Percentiles rank a stretch among this genome's conserved stretches.
Conservation (phyloP, 106 monocot species). For the Triglochin maritima region DNA sequence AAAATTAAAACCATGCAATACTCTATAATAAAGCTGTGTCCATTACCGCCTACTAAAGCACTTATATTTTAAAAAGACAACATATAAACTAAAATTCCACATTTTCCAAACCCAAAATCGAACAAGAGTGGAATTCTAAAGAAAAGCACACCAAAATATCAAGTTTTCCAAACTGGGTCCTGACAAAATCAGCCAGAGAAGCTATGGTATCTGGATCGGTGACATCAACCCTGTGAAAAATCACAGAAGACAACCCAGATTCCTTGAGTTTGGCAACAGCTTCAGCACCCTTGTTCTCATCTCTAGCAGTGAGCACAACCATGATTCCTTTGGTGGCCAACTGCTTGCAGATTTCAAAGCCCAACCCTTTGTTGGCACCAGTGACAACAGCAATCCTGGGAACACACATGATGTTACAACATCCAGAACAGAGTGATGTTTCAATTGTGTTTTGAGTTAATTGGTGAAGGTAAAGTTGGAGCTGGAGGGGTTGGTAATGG, state of each 20-base stretch:
- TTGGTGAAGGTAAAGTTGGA: too few relatives aligned
- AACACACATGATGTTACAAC: too few relatives aligned
- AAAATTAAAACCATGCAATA: too few relatives aligned
- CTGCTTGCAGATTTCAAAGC: conserved; percentile 8
- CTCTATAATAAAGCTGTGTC: too few relatives aligned
- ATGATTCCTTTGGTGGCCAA: conserved; percentile 1
- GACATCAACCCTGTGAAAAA: conserved; percentile 17
- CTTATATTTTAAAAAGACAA: too few relatives aligned
- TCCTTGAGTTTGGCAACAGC: conserved; percentile 20
- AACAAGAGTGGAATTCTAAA: too few relatives aligned
- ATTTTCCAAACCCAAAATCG: too few relatives aligned
- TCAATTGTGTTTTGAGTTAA: too few relatives aligned
- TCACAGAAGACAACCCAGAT: conserved; percentile 8
- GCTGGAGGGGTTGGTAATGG: too few relatives aligned
- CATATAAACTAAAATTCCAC: too few relatives aligned
- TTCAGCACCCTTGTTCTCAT: conserved; percentile 14
- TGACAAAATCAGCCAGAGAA: conserved; percentile 6
- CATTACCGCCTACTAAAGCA: too few relatives aligned
- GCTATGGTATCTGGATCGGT: conserved; percentile 1
- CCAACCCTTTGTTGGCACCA: conserved; percentile 10
- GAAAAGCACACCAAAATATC: conserved; percentile 5
- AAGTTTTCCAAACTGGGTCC: conserved; percentile 10
- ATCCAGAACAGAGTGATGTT: too few relatives aligned
- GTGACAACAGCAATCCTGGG: conserved; percentile 13
- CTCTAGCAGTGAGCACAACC: conserved; percentile 5